Conservation (phyloP, 1,139 yeast species). For the Pichia terricola region DNA sequence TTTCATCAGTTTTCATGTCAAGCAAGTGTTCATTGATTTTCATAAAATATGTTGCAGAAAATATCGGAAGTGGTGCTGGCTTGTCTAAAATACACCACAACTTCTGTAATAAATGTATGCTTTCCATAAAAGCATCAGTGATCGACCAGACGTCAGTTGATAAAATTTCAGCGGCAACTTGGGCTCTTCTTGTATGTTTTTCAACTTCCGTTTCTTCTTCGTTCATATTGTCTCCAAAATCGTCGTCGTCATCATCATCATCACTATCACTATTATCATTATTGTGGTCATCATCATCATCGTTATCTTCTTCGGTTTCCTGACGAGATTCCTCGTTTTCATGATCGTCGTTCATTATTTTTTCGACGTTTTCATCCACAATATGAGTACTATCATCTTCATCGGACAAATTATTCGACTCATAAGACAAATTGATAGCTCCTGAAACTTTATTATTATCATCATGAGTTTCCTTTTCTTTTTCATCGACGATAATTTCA, state of each 20-base stretch:
- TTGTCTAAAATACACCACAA: conserved; percentile 75
- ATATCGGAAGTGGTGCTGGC: conserved; percentile 56
- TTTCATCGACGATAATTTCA: neutral
- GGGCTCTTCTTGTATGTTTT: conserved; percentile 59
- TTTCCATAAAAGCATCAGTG: conserved; percentile 84
- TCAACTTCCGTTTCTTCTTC: conserved; percentile 40
- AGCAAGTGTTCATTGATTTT: conserved; percentile 87
- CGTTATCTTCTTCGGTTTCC: neutral
- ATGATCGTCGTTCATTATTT: neutral
- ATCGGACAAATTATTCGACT: neutral
- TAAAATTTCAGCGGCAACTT: conserved; percentile 82
- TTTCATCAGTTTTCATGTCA: conserved; percentile 82
- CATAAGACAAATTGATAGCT: neutral
- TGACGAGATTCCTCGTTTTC: neutral
- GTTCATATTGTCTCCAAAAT: conserved; percentile 18
- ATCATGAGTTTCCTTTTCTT: neutral
- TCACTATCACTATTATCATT: conserved; percentile 18
- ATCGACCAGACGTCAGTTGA: conserved; percentile 93
- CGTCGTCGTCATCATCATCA: conserved; percentile 25
- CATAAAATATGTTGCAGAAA: conserved; percentile 81
- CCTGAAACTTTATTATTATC: neutral
- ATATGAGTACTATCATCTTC: conserved; percentile 8
- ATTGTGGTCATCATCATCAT: conserved; percentile 11
- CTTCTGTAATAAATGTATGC: conserved; percentile 50
- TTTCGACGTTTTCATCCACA: conserved; percentile 7